phyloP scores from a whole-genome alignment of 352 stramenopile species.

The Pelagophyceae sp. region DNA sequence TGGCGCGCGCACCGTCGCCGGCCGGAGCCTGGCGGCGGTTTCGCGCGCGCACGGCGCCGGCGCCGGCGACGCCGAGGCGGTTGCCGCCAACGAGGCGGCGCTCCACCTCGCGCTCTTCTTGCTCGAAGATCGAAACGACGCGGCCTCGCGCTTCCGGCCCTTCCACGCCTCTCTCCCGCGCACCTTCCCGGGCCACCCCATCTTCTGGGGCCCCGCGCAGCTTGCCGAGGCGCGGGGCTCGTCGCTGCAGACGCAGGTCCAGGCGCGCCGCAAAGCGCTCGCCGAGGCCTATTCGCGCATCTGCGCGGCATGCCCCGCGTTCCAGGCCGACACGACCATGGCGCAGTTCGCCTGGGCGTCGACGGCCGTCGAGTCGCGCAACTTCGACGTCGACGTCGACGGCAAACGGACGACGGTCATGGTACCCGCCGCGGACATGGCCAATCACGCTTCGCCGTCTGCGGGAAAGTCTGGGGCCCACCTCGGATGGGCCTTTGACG shows the following conservation, averaged over 20 bases:
- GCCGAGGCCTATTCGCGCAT: constrained; percentile 44
- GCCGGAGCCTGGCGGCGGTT: no score
- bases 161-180: constrained; percentile 43
- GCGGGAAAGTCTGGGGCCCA: no score
- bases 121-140: not conserved
- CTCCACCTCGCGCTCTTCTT: not conserved
- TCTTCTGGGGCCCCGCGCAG: constrained; percentile 76
- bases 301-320: constrained; percentile 56
- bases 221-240: constrained; percentile 72
- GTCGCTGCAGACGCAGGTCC: constrained; percentile 77
- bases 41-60: no score
- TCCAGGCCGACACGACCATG: constrained; percentile 25
- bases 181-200: constrained; percentile 72
- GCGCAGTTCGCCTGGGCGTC: not conserved
- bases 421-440: constrained; percentile 70
- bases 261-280: constrained; percentile 77
- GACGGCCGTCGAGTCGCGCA: constrained; percentile 42
- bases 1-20: no score
- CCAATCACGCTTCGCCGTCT: constrained; percentile 55
- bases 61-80: no score
- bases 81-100: not conserved
- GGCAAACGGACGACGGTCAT: constrained; percentile 73
- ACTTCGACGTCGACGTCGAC: constrained; percentile 64
- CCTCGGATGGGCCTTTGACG: not conserved
- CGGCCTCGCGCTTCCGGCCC: no score